Evolutionary conservation across 176 grass and related monocot species (phyloP).

Genomic region (Tillandsia leiboldiana): DNA sequence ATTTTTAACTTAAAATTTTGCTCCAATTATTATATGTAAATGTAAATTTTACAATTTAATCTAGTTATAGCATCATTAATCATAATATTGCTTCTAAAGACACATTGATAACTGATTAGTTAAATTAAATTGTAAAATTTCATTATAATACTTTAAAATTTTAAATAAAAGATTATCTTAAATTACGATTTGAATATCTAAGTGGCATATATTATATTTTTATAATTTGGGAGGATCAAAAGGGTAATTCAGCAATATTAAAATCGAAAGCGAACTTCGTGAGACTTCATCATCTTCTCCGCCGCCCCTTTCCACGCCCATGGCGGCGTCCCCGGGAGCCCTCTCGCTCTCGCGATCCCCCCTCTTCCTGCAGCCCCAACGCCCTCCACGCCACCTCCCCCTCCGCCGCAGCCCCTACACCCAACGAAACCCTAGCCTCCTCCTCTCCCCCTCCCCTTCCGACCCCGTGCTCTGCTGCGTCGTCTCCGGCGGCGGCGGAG

Average conservation of each 20-base stretch:
- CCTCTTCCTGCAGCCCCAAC: slow-evolving; percentile 1
- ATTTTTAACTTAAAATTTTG: no score
- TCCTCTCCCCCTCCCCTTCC: slow-evolving; percentile 1
- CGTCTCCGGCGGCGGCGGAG: slow-evolving; percentile 12
- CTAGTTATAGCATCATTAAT: no score
- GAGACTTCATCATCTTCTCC: neutral
- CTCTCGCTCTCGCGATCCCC: neutral
- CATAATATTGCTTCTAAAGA: no score
- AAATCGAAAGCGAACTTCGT: neutral
- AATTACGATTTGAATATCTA: no score
- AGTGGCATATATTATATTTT: no score
- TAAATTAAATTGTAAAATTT: no score
- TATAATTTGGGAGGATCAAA: no score
- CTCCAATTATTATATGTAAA: no score
- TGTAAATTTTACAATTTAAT: no score
- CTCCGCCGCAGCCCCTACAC: neutral
- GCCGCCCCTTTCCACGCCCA: neutral
- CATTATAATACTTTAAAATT: no score
- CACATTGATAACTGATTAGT: no score
- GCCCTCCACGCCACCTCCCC: slow-evolving; percentile 9
- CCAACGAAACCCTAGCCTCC: neutral
- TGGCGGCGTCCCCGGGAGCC: neutral
- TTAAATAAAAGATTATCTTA: no score
- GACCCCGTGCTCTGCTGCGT: slow-evolving; percentile 9
- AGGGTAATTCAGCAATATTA: neutral